A percentile compares a stretch with the other conserved stretches of the same genome.
Evolutionary conservation across 768 basidiomycete species (phyloP).

Genomic region (Psilocybe cubensis): DNA sequence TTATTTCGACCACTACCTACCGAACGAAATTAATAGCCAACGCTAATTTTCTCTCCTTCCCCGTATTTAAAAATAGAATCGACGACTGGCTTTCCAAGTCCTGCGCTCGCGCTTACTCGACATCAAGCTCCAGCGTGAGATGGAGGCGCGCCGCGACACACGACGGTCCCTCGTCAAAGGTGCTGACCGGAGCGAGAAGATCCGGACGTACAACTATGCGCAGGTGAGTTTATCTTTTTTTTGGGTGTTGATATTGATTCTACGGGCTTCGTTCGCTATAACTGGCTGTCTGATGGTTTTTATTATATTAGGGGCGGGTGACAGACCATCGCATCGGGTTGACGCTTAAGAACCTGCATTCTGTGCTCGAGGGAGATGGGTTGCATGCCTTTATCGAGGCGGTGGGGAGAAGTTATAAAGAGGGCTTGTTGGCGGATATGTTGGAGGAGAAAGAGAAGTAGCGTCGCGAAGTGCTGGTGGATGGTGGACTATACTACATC

Average conservation of each 20-base stretch:
- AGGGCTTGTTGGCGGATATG: constrained; percentile 57
- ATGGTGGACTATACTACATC: neutral
- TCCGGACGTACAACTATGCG: constrained; percentile 93
- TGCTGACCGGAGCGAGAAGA: constrained; percentile 90
- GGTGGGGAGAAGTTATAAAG: constrained; percentile 58
- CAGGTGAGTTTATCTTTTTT: constrained; percentile 52
- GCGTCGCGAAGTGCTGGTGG: neutral
- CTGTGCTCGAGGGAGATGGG: constrained; percentile 70
- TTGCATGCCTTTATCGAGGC: constrained; percentile 61
- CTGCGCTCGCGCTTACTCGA: constrained; percentile 87
- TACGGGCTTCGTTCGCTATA: too few species aligned
- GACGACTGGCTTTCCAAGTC: constrained; percentile 90
- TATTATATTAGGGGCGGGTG: constrained; percentile 69
- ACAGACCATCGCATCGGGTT: constrained; percentile 92
- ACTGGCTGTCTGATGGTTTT: neutral
- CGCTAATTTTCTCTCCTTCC: too few species aligned
- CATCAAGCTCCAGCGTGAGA: constrained; percentile 69
- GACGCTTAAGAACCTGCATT: constrained; percentile 66
- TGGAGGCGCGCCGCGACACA: constrained; percentile 68
- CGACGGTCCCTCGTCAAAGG: constrained; percentile 78
- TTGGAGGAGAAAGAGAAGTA: constrained; percentile 27
- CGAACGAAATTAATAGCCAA: too few species aligned
- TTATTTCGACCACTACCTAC: too few species aligned
- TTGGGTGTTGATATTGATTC: neutral
- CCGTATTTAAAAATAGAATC: constrained; percentile 81